Evolutionary conservation across 2,329 filamentous ascomycete genomes (phyloP).

Genomic region (Penicillium frequentans): DNA sequence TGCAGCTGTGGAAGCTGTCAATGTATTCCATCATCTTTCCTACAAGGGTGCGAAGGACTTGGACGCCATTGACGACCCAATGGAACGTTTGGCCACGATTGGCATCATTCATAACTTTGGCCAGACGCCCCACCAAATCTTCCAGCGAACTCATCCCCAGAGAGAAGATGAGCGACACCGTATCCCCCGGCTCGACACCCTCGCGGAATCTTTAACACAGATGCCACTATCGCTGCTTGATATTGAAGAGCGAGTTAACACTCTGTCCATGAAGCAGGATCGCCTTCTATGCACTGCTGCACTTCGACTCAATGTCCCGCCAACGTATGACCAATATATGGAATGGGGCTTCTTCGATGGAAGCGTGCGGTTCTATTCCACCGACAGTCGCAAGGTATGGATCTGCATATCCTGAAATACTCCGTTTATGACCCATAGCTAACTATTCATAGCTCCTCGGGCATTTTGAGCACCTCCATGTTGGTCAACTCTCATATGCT

Average conservation of each 20-base stretch:
- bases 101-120: slow-evolving; percentile 98
- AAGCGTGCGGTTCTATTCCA: slow-evolving; percentile 85
- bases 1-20: slow-evolving; percentile 83
- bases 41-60: slow-evolving; percentile 93
- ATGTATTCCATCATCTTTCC: slow-evolving; percentile 94
- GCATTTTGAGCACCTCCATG: slow-evolving; percentile 89
- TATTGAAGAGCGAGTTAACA: slow-evolving; percentile 76
- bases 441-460: slow-evolving; percentile 62
- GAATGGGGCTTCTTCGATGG: slow-evolving; percentile 97
- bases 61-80: slow-evolving; percentile 83
- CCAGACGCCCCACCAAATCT: slow-evolving; percentile 94
- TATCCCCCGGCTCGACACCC: slow-evolving; percentile 71
- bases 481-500: slow-evolving; percentile 81
- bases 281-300: slow-evolving; percentile 79
- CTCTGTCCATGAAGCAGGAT: slow-evolving; percentile 76
- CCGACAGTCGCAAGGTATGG: slow-evolving; percentile 71
- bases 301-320: slow-evolving; percentile 83
- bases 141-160: slow-evolving; percentile 75
- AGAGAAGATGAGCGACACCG: slow-evolving; percentile 68
- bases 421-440: neutral
- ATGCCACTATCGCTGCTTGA: slow-evolving; percentile 76
- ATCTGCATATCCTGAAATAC: neutral
- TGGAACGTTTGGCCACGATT: slow-evolving; percentile 84
- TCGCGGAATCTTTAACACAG: slow-evolving; percentile 72
- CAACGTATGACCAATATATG: slow-evolving; percentile 82